Base-by-base conservation (phyloP, 352 stramenopile species). In the Pythium brassicae region DNA sequence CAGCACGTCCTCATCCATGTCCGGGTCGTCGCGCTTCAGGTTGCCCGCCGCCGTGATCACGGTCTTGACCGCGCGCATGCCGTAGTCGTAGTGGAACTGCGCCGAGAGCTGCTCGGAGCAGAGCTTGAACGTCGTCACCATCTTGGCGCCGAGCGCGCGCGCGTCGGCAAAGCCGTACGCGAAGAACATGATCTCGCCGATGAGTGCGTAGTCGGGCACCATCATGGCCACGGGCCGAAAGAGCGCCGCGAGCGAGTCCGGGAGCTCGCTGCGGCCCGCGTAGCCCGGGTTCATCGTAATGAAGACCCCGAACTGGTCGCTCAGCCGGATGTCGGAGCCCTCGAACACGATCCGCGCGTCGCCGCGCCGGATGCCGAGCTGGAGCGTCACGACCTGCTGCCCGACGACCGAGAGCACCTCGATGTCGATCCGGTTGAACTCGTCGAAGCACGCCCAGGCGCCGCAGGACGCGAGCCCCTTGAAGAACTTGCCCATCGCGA, bases 401-500 rank as follows among this genome's bases (percentile, higher is more conserved):
- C 82, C 87, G 5, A 96, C 78, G 25, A 97, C 85, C 6, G 83
- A 94, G 1, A 95, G 55, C 55, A 95, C 86, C 58, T 95, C 86
- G 32, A 95, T 93, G 55, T 95, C 78, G 56, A 95, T 95, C 27
- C 86, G 87, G 40, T 96, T 95, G 61, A 96, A 95, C 57, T 96
- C 87, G 51, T 96, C 84, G 55, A 95, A 95, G 54, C 86, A 95
- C 1, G 86, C 85, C 83, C 94, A 98, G 0, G 94, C 94, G 29
- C 94, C 94, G 60, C 89, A 98, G 0, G 87, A 95, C 22, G 93
- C 94, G 11, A 98, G 67, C 0, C 94, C 94, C 55, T 97, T 97
- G 57, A 97, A 97, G 57, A 97, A 97, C 57, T 98, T 98, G 12
- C 86, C 92, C 92, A 98, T 98, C 9, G 91, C 92, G 17, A 97